phyloP scores from a whole-genome alignment of 78 protist species.

The Polysphondylium violaceum region DNA sequence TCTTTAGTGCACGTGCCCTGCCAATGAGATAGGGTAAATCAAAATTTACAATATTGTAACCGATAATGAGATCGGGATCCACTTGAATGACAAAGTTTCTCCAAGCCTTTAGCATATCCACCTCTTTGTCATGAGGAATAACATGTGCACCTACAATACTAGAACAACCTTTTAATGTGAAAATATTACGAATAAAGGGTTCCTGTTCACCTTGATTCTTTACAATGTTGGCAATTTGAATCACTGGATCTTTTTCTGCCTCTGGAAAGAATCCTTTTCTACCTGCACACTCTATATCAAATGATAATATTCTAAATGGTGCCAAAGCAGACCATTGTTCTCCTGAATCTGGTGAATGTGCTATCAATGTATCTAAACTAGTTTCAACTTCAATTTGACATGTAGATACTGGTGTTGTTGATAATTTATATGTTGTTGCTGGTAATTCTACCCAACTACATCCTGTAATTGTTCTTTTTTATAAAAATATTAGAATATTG shows the following conservation, averaged over 20 bases:
- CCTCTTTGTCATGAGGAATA: slow-evolving; percentile 85
- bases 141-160: slow-evolving; percentile 96
- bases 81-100: slow-evolving; percentile 76
- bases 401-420: slow-evolving; percentile 35
- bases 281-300: slow-evolving; percentile 99
- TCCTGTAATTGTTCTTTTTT: slow-evolving; percentile 41
- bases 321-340: slow-evolving; percentile 93
- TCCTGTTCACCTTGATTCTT: slow-evolving; percentile 65
- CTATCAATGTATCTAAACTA: slow-evolving; percentile 26
- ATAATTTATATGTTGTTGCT: slow-evolving; percentile 77
- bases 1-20: slow-evolving; percentile 91
- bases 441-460: slow-evolving; percentile 93
- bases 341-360: slow-evolving; percentile 74
- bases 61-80: slow-evolving; percentile 99
- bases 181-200: slow-evolving; percentile 86
- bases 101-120: slow-evolving; percentile 89
- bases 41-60: slow-evolving; percentile 99
- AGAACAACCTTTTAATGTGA: slow-evolving; percentile 93
- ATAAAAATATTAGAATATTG: background rate
- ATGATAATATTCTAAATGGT: slow-evolving; percentile 97
- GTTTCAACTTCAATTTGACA: slow-evolving; percentile 86
- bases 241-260: slow-evolving; percentile 98
- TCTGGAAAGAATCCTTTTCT: slow-evolving; percentile 98
- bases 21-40: slow-evolving; percentile 98
- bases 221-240: slow-evolving; percentile 97